Base-by-base conservation (phyloP, 2,329 filamentous ascomycete genomes). In the Aquanectria penicillioides region DNA sequence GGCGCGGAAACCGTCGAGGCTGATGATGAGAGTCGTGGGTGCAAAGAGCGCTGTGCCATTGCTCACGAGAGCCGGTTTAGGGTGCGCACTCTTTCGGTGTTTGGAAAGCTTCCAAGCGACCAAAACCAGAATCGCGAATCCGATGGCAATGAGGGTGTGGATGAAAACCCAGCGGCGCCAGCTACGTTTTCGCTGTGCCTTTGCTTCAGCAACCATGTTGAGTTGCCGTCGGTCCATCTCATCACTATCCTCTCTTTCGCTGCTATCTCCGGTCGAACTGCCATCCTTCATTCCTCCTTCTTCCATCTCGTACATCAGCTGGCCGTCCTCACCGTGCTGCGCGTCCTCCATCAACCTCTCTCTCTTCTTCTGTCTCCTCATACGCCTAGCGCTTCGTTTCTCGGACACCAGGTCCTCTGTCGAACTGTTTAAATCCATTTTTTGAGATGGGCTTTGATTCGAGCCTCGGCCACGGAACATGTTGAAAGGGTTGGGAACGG, bases 1-100 rank as follows among this genome's bases (percentile, higher is more conserved):
- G 17, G 95, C 94, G 13, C 95, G 89, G 79, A 99, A 98, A 4
- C 95, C 95, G 75, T 99, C 95, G 15, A 99, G 83, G 40, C 94
- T 97, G 72, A 99, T 91, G 51, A 98, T 82, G 58, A 99, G 90
- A 2, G 95, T 97, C 0, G 95, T 99, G 1, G 94, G 93, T 9
- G 88, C 90, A 73, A 98, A 99, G 5, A 92, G 79, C 2, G 93
- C 91, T 0, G 93, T 97, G 51, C 95, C 95, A 74, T 99, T 99
- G 79, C 83, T 89, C 59, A 84, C 69, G 18, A 85, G 66, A 23
- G 74, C 63, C 31, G 61, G 67, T 37, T 73, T 68, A 12, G 60
- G 54, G 15, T 64, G 60, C 1, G 63, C 65, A 12, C 69, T 73
- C 59, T 77, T 81, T 48, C 77, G 78, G 59, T 77, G 76, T 34